Evolutionary conservation across 2,329 filamentous ascomycete genomes (phyloP), one percentile per base, ranked within the genome.

Genomic region (Sodiomyces alkalinus): DNA sequence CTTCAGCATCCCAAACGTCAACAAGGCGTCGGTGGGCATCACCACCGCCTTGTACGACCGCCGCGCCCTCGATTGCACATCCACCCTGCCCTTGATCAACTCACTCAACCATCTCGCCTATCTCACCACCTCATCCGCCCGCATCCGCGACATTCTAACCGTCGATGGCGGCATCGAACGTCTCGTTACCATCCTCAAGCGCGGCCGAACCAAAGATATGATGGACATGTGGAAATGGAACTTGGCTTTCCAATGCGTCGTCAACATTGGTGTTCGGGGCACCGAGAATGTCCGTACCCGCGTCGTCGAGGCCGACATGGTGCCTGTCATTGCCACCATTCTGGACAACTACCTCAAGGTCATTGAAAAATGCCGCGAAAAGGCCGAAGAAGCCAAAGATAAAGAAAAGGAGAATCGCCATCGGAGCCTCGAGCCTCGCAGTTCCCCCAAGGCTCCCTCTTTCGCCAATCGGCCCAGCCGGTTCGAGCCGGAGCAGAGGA

Each of bases 161-260:
- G 83, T 98, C 58, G 90, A 98, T 79, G 90, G 90, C 55, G 90
- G 90, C 37, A 90, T 98, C 53, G 90, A 98, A 61, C 67, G 87
- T 39, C 64, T 98, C 42, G 82, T 98, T 50, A 94, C 85, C 68
- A 94, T 98, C 48, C 71, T 98, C 53, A 98, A 98, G 57, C 83
- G 93, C 56, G 90, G 90, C 38, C 71, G 90, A 49, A 94, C 82
- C 58, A 92, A 86, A 56, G 87, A 98, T 52, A 79, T 94, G 75
- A 94, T 96, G 87, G 87, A 94, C 53, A 93, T 93, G 81, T 98
- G 90, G 90, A 96, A 96, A 58, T 98, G 90, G 90, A 98, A 94
- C 48, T 68, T 98, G 37, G 90, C 90, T 29, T 98, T 98, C 53
- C 90, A 96, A 56, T 98, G 90, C 53, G 86, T 96, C 39, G 90